Evolutionary conservation across 2,329 filamentous ascomycete species (phyloP).

Genomic region (Beauveria sp.): DNA sequence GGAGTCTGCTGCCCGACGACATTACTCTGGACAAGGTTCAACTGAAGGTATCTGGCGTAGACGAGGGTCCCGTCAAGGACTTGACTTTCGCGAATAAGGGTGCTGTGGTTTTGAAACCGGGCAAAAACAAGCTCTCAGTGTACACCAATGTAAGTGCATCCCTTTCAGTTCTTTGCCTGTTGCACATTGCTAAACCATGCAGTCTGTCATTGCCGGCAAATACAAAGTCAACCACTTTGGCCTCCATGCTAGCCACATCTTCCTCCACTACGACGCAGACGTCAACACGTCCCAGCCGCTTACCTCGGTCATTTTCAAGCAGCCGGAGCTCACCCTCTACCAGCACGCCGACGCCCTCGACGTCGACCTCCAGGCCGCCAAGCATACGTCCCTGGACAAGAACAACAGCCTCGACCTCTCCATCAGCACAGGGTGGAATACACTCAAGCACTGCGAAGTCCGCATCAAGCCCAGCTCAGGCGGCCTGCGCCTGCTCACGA

Average conservation of each 20-base stretch:
- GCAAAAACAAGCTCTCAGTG: slow-evolving; percentile 35
- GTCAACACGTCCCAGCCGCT: slow-evolving; percentile 38
- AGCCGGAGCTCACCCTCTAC: slow-evolving; percentile 63
- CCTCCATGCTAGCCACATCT: slow-evolving; percentile 55
- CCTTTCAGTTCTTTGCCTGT: fast-evolving
- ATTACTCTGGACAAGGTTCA: slow-evolving; percentile 58
- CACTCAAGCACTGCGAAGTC: slow-evolving; percentile 51
- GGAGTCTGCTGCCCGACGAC: slow-evolving; percentile 64
- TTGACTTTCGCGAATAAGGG: slow-evolving; percentile 27
- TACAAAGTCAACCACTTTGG: slow-evolving; percentile 70
- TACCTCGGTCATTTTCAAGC: slow-evolving; percentile 44
- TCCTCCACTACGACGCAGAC: slow-evolving; percentile 58
- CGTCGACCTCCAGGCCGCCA: slow-evolving; percentile 57
- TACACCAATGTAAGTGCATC: slow-evolving; percentile 26
- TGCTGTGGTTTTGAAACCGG: slow-evolving; percentile 34
- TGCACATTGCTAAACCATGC: slow-evolving; percentile 20
- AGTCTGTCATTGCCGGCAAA: slow-evolving; percentile 61
- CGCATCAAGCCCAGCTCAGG: slow-evolving; percentile 58
- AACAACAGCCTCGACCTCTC: slow-evolving; percentile 70
- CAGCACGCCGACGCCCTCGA: slow-evolving; percentile 63
- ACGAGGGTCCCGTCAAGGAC: slow-evolving; percentile 54
- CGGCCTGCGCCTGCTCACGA: slow-evolving; percentile 55
- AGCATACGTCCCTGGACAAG: slow-evolving; percentile 69
- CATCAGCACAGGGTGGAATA: slow-evolving; percentile 67
- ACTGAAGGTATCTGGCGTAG: slow-evolving; percentile 52